A percentile compares a stretch with the other conserved stretches of the same genome.
Evolutionary conservation across 1,139 yeast species (phyloP).

Genomic region (Diutina pseudorugosa): DNA sequence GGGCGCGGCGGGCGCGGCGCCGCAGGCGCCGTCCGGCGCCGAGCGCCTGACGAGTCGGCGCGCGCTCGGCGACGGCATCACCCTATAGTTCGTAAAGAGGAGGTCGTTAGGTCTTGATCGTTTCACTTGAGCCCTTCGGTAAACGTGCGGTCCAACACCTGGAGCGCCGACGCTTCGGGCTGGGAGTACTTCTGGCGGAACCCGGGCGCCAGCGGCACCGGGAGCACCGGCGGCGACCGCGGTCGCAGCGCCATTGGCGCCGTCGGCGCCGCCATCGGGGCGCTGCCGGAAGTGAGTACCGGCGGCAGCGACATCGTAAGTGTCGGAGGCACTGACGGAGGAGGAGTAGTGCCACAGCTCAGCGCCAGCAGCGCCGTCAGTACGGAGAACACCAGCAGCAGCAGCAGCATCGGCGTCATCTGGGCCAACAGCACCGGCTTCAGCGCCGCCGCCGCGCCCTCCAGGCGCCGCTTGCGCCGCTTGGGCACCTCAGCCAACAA

Average conservation of each 20-base stretch:
- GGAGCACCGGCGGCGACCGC: not conserved
- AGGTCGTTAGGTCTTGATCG: no score
- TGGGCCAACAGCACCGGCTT: not conserved
- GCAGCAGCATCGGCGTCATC: not conserved
- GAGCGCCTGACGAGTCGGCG: no score
- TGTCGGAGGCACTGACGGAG: not conserved
- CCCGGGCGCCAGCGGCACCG: slow-evolving; percentile 4
- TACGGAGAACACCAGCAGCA: not conserved
- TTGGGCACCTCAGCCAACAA: not conserved
- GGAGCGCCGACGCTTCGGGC: not conserved
- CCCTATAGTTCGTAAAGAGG: no score
- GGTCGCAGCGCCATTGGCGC: not conserved
- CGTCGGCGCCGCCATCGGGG: not conserved
- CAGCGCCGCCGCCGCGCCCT: not conserved
- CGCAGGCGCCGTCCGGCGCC: no score
- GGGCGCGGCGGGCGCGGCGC: no score
- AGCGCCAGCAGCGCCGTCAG: not conserved
- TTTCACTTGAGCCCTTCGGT: not conserved
- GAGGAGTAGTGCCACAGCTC: not conserved
- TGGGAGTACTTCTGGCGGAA: not conserved
- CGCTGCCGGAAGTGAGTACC: not conserved
- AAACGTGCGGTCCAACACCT: not conserved
- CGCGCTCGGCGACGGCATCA: no score
- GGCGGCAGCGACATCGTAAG: not conserved
- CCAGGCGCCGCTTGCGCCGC: not conserved